Percentiles rank a stretch among this genome's conserved stretches.
Evolutionary conservation across 2,329 filamentous ascomycete genomes (phyloP).

Genomic region (Metarhizium guizhouense): DNA sequence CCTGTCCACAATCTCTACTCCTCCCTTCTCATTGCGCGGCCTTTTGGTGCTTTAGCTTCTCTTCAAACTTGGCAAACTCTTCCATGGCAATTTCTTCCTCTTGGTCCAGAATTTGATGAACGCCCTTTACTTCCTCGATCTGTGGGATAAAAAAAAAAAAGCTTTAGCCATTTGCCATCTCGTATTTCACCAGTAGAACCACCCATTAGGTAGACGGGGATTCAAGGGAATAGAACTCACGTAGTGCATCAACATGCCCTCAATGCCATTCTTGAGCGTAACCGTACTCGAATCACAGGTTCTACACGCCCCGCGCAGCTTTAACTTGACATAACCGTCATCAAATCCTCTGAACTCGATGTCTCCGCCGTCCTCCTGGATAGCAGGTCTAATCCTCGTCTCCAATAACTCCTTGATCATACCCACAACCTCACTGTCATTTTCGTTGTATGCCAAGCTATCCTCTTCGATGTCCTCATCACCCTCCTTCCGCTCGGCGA

Average conservation of each 20-base stretch:
- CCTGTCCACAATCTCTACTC: not conserved
- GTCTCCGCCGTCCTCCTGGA: slow-evolving; percentile 95
- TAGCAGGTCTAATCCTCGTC: slow-evolving; percentile 87
- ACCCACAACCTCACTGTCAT: slow-evolving; percentile 86
- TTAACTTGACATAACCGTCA: slow-evolving; percentile 70
- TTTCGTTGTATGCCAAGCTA: slow-evolving; percentile 73
- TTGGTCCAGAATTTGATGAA: slow-evolving; percentile 81
- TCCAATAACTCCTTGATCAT: slow-evolving; percentile 99
- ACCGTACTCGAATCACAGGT: slow-evolving; percentile 97
- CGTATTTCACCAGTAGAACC: not conserved
- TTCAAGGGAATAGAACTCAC: slow-evolving; percentile 44
- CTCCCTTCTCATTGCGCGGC: slow-evolving; percentile 12
- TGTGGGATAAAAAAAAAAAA: slow-evolving; percentile 26
- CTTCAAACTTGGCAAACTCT: slow-evolving; percentile 93
- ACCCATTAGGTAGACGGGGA: not conserved
- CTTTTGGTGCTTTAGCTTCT: slow-evolving; percentile 58
- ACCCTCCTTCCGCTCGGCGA: slow-evolving; percentile 51
- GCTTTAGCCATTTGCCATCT: not conserved
- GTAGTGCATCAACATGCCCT: slow-evolving; percentile 97
- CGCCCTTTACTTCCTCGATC: slow-evolving; percentile 92
- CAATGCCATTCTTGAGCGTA: slow-evolving; percentile 94
- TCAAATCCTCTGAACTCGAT: slow-evolving; percentile 92
- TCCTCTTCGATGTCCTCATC: slow-evolving; percentile 45
- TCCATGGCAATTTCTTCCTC: slow-evolving; percentile 81
- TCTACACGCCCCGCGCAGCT: slow-evolving; percentile 84